Evolutionary conservation across 2,329 filamentous ascomycete species (phyloP).

Genomic region (Trichoderma aggressivum): DNA sequence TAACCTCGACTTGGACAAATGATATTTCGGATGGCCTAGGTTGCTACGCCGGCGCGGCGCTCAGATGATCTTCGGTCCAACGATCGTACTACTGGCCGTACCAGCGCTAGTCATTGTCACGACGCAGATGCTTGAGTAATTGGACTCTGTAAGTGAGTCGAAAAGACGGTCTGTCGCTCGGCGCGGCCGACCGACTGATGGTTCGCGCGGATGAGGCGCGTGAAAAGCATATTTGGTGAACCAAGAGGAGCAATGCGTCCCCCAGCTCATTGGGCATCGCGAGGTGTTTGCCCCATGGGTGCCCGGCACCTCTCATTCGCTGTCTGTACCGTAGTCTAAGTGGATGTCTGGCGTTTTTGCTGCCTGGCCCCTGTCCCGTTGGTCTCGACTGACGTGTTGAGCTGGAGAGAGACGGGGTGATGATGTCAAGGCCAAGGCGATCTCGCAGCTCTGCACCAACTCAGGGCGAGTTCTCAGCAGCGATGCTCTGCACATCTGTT

Average conservation of each 20-base stretch:
- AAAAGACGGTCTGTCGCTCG: slow-evolving; percentile 15
- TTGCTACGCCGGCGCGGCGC: not conserved
- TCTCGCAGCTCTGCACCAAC: slow-evolving; percentile 4
- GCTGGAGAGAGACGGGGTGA: not conserved
- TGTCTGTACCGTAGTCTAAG: not conserved
- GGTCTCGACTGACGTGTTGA: slow-evolving; percentile 1
- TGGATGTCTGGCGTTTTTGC: not conserved
- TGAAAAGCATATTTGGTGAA: not conserved
- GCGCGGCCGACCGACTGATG: not conserved
- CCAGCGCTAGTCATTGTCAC: not conserved
- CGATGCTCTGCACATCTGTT: slow-evolving; percentile 3
- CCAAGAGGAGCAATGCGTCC: not conserved
- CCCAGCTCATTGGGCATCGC: slow-evolving; percentile 4
- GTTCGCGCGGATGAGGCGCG: slow-evolving; percentile 1
- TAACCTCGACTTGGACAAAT: not conserved
- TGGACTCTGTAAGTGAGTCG: not conserved
- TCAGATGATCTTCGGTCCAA: not conserved
- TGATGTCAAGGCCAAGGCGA: slow-evolving; percentile 18
- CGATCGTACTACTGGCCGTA: not conserved
- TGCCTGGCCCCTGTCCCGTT: not conserved
- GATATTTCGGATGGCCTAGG: not conserved
- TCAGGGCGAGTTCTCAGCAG: not conserved
- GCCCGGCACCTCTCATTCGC: slow-evolving; percentile 4
- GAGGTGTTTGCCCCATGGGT: slow-evolving; percentile 8
- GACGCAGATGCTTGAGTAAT: not conserved